Base-by-base conservation (phyloP, 2,329 filamentous ascomycete species). In the Pseudopithomyces maydicus region DNA sequence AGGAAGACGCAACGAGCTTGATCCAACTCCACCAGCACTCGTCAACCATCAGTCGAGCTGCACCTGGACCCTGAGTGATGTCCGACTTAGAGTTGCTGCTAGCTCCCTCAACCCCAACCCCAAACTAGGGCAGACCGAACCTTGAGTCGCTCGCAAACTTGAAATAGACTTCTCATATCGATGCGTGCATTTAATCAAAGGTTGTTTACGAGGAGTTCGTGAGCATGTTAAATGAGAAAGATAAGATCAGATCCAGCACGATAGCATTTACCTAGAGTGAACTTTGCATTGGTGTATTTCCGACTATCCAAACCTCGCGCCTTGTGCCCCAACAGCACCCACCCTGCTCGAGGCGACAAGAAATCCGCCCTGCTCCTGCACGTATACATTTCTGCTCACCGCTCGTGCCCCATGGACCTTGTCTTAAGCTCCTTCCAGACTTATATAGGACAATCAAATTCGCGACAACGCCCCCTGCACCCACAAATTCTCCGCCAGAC, bases 381-480 rank as follows among this genome's bases (percentile, higher is more conserved):
- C 51, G 49, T 17, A 17, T 47, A 46, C 15, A 56, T 63, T 57
- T 38, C 56, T 56, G 50, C 55, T 26, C 32, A 55, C 56, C 52
- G 52, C 52, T 39, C 26, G 26, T 54, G 10, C 35, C 42, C 55
- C 38, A 51, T 55, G 14, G 23, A 14, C 20, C 54, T 51, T 38
- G 45, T 50, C 55, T 19, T 12, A 26, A 64, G 63, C 62, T 61
- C 15, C 54, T 56, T 55, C 50, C 41, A 35, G 52, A 54, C 52
- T 61, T 68, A 68, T 68, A 69, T 65, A 59, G 64, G 65, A 63
- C 56, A 65, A 68, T 65, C 60, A 63, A 56, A 39, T 47, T 44
- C 29, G 49, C 39, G 45, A 68, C 64, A 66, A 62, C 65, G 55
- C 57, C 26, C 44, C 55, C 51, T 58, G 46, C 51, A 53, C 36